Percentiles rank a stretch among this genome's conserved stretches.
Conservation (phyloP, 768 basidiomycete species). For the Mycena haematopus region DNA sequence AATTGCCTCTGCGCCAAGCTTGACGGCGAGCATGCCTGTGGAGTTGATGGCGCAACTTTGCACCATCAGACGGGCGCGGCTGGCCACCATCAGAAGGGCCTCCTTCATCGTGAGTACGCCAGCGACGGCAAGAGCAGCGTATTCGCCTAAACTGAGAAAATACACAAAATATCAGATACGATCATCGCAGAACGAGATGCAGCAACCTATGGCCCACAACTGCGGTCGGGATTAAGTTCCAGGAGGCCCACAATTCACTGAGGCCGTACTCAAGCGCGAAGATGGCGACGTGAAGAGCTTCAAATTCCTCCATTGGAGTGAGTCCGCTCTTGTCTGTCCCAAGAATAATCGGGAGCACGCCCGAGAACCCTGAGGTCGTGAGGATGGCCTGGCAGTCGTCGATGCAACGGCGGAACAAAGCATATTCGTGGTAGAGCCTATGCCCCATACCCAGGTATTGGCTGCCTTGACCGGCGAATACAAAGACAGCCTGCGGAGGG, state of each 20-base stretch:
- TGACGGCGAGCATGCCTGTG: slow-evolving; percentile 70
- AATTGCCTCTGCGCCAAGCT: slow-evolving; percentile 43
- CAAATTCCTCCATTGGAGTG: slow-evolving; percentile 44
- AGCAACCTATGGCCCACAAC: slow-evolving; percentile 79
- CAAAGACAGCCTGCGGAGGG: slow-evolving; percentile 29
- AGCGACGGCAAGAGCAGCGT: slow-evolving; percentile 71
- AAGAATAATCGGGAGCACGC: slow-evolving; percentile 55
- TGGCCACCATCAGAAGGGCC: slow-evolving; percentile 63
- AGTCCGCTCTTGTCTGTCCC: slow-evolving; percentile 32
- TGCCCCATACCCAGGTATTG: slow-evolving; percentile 72
- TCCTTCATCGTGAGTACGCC: slow-evolving; percentile 61
- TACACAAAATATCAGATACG: not conserved
- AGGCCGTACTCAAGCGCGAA: slow-evolving; percentile 53
- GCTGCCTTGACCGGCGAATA: slow-evolving; percentile 79
- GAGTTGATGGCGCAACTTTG: slow-evolving; percentile 46
- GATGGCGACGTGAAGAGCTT: slow-evolving; percentile 58
- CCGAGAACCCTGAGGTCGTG: slow-evolving; percentile 53
- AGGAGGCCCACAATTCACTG: slow-evolving; percentile 67
- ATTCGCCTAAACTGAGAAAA: slow-evolving; percentile 71
- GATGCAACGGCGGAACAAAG: slow-evolving; percentile 56
- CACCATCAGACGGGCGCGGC: slow-evolving; percentile 61
- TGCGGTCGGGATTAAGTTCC: slow-evolving; percentile 66
- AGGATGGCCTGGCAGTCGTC: slow-evolving; percentile 66
- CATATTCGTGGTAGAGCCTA: slow-evolving; percentile 55
- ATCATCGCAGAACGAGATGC: slow-evolving; percentile 1